Evolutionary conservation across 2,329 filamentous ascomycete genomes (phyloP), one percentile per base, ranked within the genome.

Genomic region (Penicillium corylophilum): DNA sequence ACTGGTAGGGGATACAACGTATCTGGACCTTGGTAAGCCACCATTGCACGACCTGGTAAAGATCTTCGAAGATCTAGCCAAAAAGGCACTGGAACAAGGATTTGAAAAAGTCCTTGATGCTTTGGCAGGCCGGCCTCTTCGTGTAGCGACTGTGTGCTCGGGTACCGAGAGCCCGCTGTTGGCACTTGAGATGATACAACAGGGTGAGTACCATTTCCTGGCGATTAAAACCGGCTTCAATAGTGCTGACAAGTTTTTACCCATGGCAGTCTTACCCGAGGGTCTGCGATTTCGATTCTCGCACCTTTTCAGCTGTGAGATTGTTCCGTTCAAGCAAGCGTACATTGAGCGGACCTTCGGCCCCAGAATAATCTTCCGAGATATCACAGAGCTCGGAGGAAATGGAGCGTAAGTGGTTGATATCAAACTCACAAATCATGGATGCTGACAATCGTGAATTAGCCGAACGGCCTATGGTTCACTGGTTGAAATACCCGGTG

Each of bases 121-220:
- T 51, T 66, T 55, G 57, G 68, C 10, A 59, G 80, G 9, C 45
- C 62, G 26, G 50, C 73, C 45, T 67, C 74, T 87, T 23, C 71
- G 78, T 8, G 74, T 91, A 23, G 87, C 80, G 0, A 93, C 89
- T 0, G 83, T 91, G 75, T 92, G 88, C 65, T 91, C 88, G 1
- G 89, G 89, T 0, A 92, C 89, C 0, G 89, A 93, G 59, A 83
- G 84, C 4, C 89, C 89, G 0, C 71, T 93, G 2, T 74, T 91
- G 1, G 85, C 85, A 0, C 64, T 90, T 13, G 72, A 82, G 13
- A 74, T 85, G 66, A 70, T 90, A 41, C 67, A 72, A 35, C 73
- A 80, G 15, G 72, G 78, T 70, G 65, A 67, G 62, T 64, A 4
- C 18, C 2, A 35, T 41, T 22, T 36, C 1, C 22, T 31, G 2